These are phyloP conservation scores for Peronospora destructor DNA, from an alignment of 352 stramenopile genomes.

Conservation along the genomic window DNA sequence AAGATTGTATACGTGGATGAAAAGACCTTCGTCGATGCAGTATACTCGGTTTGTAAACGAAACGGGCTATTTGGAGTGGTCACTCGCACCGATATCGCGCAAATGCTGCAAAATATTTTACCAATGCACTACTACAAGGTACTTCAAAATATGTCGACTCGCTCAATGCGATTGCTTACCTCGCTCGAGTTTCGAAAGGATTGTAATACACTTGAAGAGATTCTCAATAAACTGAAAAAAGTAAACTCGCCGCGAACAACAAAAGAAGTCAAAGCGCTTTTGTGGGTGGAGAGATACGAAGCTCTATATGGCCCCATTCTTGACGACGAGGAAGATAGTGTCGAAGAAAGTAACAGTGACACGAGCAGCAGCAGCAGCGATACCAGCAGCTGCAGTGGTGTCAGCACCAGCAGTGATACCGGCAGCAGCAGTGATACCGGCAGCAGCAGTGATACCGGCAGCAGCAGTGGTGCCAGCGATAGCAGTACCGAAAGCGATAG, in stretches of 20 bases:
- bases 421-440: neutral
- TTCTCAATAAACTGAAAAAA: slow-evolving; percentile 22
- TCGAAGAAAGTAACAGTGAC: slow-evolving; percentile 11
- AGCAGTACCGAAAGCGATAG: neutral
- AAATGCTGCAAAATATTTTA: slow-evolving; percentile 32
- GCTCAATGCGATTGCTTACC: slow-evolving; percentile 10
- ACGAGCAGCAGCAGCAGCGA: slow-evolving; percentile 3
- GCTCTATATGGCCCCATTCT: slow-evolving; percentile 18
- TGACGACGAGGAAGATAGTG: slow-evolving; percentile 10
- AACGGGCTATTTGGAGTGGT: slow-evolving; percentile 36
- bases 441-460: slow-evolving; percentile 7
- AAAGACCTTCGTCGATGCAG: slow-evolving; percentile 37
- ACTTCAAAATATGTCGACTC: slow-evolving; percentile 18
- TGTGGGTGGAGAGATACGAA: slow-evolving; percentile 44
- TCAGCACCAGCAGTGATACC: slow-evolving; percentile 1
- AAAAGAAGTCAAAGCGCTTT: slow-evolving; percentile 34
- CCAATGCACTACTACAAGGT: slow-evolving; percentile 32
- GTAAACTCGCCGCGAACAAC: slow-evolving; percentile 1
- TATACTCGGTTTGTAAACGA: slow-evolving; percentile 33
- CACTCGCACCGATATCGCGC: slow-evolving; percentile 26
- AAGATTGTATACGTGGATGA: slow-evolving; percentile 37
- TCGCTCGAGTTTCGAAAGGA: slow-evolving; percentile 17
- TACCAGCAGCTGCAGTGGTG: slow-evolving; percentile 4
- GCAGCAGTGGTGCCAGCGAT: slow-evolving; percentile 3
- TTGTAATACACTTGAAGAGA: slow-evolving; percentile 23